phyloP scores from a whole-genome alignment of 2,329 filamentous ascomycete genomes.

The Paraconiothyrium brasiliense region DNA sequence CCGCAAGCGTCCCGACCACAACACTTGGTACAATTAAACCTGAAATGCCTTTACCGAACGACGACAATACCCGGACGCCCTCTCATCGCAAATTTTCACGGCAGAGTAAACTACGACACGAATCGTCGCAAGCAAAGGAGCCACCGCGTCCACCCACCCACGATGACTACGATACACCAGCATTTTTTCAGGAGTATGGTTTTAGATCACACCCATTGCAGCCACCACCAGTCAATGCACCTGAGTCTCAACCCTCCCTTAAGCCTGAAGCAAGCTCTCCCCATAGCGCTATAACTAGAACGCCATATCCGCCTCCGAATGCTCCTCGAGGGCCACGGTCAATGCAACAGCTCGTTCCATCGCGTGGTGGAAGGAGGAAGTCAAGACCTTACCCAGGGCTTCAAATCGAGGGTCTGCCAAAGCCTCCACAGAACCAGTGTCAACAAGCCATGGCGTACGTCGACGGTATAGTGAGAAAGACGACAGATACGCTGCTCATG shows the following conservation, averaged over 20 bases:
- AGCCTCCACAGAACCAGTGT: neutral
- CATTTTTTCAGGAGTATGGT: neutral
- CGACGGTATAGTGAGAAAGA: neutral
- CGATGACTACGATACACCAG: neutral
- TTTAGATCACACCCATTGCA: neutral
- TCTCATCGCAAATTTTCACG: neutral
- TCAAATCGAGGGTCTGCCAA: neutral
- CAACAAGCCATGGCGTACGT: neutral
- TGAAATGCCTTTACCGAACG: neutral
- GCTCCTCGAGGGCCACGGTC: neutral
- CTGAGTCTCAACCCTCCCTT: neutral
- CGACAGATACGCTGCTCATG: neutral
- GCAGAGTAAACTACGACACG: neutral
- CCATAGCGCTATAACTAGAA: neutral
- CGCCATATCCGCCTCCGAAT: neutral
- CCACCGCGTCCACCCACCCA: neutral
- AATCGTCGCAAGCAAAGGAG: neutral
- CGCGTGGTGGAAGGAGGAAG: neutral
- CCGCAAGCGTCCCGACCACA: neutral
- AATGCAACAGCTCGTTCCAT: neutral
- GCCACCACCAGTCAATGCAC: neutral
- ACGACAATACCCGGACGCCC: neutral
- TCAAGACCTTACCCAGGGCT: neutral
- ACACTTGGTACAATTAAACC: neutral
- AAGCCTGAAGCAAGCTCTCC: neutral